phyloP scores from a whole-genome alignment of 2,329 filamentous ascomycete species.

The Scolecobasidium constrictum region DNA sequence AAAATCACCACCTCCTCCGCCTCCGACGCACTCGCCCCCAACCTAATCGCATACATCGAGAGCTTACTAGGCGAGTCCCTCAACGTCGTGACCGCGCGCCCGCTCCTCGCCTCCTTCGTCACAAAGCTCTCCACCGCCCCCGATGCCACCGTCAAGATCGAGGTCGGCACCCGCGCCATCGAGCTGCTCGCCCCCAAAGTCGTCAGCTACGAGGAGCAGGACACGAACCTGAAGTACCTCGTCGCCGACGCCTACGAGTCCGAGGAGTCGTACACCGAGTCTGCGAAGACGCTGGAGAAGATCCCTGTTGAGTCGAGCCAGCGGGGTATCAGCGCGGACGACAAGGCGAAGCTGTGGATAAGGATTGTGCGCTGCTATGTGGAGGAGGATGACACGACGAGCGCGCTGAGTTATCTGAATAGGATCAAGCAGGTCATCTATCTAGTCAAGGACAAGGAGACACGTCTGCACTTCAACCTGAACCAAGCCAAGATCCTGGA shows the following conservation, averaged over 20 bases:
- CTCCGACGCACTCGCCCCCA: slow-evolving; percentile 38
- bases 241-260: slow-evolving; percentile 74
- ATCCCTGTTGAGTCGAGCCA: slow-evolving; percentile 87
- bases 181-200: slow-evolving; percentile 53
- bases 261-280: slow-evolving; percentile 68
- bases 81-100: slow-evolving; percentile 65
- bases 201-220: slow-evolving; percentile 75
- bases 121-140: slow-evolving; percentile 49
- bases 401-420: slow-evolving; percentile 80
- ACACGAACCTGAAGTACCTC: slow-evolving; percentile 65
- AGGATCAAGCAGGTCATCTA: slow-evolving; percentile 89
- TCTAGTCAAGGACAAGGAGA: slow-evolving; percentile 60
- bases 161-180: slow-evolving; percentile 65
- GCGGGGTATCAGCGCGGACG: slow-evolving; percentile 68
- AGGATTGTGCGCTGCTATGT: slow-evolving; percentile 90
- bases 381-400: slow-evolving; percentile 82
- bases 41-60: slow-evolving; percentile 58
- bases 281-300: slow-evolving; percentile 66
- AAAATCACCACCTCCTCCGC: slow-evolving; percentile 37
- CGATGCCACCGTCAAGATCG: slow-evolving; percentile 57
- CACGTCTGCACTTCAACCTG: slow-evolving; percentile 77
- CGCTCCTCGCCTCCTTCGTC: slow-evolving; percentile 58
- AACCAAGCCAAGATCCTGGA: slow-evolving; percentile 90
- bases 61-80: slow-evolving; percentile 57
- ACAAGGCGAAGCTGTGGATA: slow-evolving; percentile 80